Conservation (phyloP, 2,329 filamentous ascomycete species). For the Colletotrichum camelliae region DNA sequence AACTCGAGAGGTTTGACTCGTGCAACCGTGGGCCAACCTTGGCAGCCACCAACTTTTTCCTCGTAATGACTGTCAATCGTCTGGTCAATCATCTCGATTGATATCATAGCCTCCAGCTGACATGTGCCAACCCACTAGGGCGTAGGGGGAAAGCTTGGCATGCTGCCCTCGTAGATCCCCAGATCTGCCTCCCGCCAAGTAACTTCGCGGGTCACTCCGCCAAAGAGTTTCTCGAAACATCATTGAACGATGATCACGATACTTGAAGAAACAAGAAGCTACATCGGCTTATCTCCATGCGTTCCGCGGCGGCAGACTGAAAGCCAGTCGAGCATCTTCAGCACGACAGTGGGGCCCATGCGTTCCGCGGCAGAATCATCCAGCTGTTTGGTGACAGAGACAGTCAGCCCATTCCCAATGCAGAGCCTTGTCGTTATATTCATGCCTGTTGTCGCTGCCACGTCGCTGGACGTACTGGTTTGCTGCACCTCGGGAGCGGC, state of each 20-base stretch:
- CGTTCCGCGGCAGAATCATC: background rate
- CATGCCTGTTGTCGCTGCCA: background rate
- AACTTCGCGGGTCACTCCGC: background rate
- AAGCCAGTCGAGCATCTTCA: background rate
- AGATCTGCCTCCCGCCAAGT: background rate
- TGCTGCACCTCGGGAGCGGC: background rate
- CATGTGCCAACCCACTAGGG: background rate
- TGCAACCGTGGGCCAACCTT: background rate
- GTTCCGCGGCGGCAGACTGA: background rate
- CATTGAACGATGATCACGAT: background rate
- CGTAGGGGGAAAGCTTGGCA: conserved; percentile 3
- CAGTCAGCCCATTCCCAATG: background rate
- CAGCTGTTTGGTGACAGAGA: background rate
- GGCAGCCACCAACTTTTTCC: background rate
- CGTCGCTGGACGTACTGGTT: background rate
- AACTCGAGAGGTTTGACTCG: conserved; percentile 14
- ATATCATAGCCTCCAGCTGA: background rate
- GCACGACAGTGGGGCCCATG: background rate
- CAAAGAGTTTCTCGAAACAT: background rate
- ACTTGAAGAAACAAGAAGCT: background rate
- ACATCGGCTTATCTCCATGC: background rate
- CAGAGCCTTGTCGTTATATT: background rate
- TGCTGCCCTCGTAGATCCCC: background rate
- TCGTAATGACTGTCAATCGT: background rate
- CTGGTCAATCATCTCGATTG: background rate